Base-by-base conservation (phyloP, 73 alveolate species). In the Stentor coeruleus region DNA sequence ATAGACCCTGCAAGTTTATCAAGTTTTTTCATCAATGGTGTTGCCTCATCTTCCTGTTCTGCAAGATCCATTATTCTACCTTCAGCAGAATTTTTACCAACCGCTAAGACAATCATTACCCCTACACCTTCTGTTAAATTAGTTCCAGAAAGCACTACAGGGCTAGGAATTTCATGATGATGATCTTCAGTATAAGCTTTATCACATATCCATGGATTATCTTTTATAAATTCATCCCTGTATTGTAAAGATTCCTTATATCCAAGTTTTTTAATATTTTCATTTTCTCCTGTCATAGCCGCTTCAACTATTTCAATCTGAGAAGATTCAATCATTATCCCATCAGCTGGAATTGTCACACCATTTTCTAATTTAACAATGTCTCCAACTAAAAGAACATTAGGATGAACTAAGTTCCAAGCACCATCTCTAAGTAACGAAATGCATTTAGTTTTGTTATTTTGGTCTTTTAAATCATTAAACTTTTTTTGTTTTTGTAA, bases 11-110 rank as follows among this genome's bases (percentile, higher is more conserved):
- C 99, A 31, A 97, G 94, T 28, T 92, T 93, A 59, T 94, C 93
- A 59, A 97, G 85, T 87, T 96, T 97, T 85, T 88, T 87, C 86
- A 93, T 91, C 30, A 96, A 91, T 3, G 99, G 99, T 14, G 99
- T 93, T 59, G 86, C 83, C 76, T 88, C 94, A 28, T 85, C 91
- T 81, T 84, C 89, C 59, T 82, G 89, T n/a, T 88, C 92, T 55
- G 82, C 91, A 2, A 72, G 76, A 74, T 77, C 81, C 0, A 79
- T 75, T 87, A 87, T 84, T 59, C 38, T 87, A 3, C 92, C 89
- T 81, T 86, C 90, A 0, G 90, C 57, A 26, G 74, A 20, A 15
- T 66, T 66, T 15, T 15, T 11, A 3, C 82, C 82, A 36, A 74
- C 82, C 14, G 76, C 90, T 1, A 74, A 39, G 35, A 87, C 91